Conservation (phyloP, 495 filamentous ascomycete species). For the Acidomyces sp. region DNA sequence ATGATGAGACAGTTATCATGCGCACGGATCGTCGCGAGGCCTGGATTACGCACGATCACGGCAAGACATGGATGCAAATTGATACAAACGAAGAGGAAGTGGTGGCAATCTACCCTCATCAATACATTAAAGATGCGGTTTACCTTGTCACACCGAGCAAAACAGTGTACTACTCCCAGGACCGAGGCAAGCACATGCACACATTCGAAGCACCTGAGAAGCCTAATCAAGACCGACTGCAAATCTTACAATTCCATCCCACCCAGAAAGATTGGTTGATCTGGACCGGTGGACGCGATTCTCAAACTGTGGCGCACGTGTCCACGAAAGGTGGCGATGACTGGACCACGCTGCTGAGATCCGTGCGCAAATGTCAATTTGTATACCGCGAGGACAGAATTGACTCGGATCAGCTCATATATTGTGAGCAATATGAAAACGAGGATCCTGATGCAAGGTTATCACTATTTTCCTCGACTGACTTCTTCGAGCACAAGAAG, state of each 20-base stretch:
- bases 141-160: slow-evolving; percentile 64
- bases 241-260: slow-evolving; percentile 64
- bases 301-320: slow-evolving; percentile 57
- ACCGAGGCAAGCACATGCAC: slow-evolving; percentile 56
- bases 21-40: slow-evolving; percentile 51
- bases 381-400: slow-evolving; percentile 46
- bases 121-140: slow-evolving; percentile 64
- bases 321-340: slow-evolving; percentile 60
- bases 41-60: slow-evolving; percentile 66
- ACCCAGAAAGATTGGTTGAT: slow-evolving; percentile 73
- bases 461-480: slow-evolving; percentile 57
- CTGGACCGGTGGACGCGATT: slow-evolving; percentile 64
- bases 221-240: slow-evolving; percentile 34
- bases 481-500: slow-evolving; percentile 53
- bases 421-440: slow-evolving; percentile 63
- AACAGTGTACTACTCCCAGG: slow-evolving; percentile 61
- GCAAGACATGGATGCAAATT: slow-evolving; percentile 65
- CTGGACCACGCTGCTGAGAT: slow-evolving; percentile 56
- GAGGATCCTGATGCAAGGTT: slow-evolving; percentile 47
- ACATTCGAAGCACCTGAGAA: slow-evolving; percentile 47
- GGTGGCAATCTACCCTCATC: slow-evolving; percentile 55
- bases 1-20: slow-evolving; percentile 78
- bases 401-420: slow-evolving; percentile 53
- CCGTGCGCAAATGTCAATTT: slow-evolving; percentile 70
- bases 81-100: slow-evolving; percentile 46